Evolutionary conservation across 352 stramenopile species (phyloP).

Genomic region (Phytophthora litchii): DNA sequence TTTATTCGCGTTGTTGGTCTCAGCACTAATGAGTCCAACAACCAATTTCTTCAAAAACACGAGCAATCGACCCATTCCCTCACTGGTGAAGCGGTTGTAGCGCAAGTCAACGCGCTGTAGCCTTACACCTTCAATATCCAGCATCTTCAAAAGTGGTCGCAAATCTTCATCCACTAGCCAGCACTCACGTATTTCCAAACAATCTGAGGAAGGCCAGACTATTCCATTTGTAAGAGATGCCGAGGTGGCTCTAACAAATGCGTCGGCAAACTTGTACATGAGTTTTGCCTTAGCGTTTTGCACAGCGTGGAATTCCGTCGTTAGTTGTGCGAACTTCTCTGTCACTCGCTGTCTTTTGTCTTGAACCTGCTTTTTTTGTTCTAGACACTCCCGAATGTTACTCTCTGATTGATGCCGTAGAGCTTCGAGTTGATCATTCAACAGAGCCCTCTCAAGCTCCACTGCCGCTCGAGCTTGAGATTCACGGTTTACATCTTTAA

Average conservation of each 20-base stretch:
- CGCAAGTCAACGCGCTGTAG: slow-evolving; percentile 58
- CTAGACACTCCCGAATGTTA: slow-evolving; percentile 41
- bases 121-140: slow-evolving; percentile 30
- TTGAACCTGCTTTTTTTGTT: slow-evolving; percentile 43
- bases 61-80: slow-evolving; percentile 45
- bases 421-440: slow-evolving; percentile 51
- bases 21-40: neutral
- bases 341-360: slow-evolving; percentile 37
- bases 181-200: slow-evolving; percentile 56
- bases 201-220: slow-evolving; percentile 16
- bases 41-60: slow-evolving; percentile 35
- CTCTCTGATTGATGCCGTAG: slow-evolving; percentile 45
- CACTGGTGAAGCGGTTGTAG: slow-evolving; percentile 62
- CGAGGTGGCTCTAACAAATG: slow-evolving; percentile 23
- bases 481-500: slow-evolving; percentile 57
- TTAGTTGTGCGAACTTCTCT: slow-evolving; percentile 42
- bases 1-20: neutral
- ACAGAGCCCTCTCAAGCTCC: slow-evolving; percentile 52
- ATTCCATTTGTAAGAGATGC: neutral
- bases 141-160: slow-evolving; percentile 41
- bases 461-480: slow-evolving; percentile 50
- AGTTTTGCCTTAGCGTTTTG: slow-evolving; percentile 58
- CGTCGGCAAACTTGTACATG: slow-evolving; percentile 39
- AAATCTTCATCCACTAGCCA: slow-evolving; percentile 62
- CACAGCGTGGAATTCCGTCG: slow-evolving; percentile 45